Conservation (phyloP, 2,329 filamentous ascomycete species). For the Xylariomycetidae sp. region DNA sequence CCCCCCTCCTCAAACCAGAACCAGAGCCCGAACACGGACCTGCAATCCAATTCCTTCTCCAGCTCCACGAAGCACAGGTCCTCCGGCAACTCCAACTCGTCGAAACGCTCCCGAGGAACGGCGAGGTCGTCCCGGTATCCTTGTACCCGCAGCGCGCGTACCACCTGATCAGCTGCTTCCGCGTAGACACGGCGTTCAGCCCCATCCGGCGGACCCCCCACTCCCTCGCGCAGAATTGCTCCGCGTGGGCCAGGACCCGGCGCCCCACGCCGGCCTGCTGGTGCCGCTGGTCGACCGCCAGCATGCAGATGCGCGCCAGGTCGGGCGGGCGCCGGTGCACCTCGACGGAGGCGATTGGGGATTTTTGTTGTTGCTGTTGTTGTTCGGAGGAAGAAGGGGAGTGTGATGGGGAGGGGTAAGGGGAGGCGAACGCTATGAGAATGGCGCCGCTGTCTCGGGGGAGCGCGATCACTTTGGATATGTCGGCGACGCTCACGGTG, state of each 20-base stretch:
- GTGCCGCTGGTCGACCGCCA: background rate
- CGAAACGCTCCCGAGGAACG: conserved; percentile 1
- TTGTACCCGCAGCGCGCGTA: background rate
- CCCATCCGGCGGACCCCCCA: background rate
- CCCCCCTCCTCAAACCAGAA: too few relatives aligned
- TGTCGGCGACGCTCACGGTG: background rate
- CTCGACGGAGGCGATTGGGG: conserved; percentile 1
- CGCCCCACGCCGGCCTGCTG: background rate
- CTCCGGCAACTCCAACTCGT: background rate
- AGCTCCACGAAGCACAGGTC: conserved; percentile 1
- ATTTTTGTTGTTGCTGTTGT: too few relatives aligned
- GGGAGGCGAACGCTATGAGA: background rate
- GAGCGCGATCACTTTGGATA: background rate
- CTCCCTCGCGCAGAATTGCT: background rate
- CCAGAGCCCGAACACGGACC: too few relatives aligned
- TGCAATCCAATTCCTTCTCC: conserved; percentile 2
- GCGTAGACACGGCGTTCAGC: background rate
- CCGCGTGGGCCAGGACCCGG: background rate
- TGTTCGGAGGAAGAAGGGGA: background rate
- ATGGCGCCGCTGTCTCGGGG: background rate
- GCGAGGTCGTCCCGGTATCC: background rate
- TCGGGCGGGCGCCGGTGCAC: background rate
- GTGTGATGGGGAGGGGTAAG: too few relatives aligned
- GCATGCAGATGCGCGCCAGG: background rate
- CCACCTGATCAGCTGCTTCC: background rate